These are phyloP conservation scores for Podaxis pistillaris DNA, from an alignment of 768 basidiomycete genomes.

Conservation along the genomic window DNA sequence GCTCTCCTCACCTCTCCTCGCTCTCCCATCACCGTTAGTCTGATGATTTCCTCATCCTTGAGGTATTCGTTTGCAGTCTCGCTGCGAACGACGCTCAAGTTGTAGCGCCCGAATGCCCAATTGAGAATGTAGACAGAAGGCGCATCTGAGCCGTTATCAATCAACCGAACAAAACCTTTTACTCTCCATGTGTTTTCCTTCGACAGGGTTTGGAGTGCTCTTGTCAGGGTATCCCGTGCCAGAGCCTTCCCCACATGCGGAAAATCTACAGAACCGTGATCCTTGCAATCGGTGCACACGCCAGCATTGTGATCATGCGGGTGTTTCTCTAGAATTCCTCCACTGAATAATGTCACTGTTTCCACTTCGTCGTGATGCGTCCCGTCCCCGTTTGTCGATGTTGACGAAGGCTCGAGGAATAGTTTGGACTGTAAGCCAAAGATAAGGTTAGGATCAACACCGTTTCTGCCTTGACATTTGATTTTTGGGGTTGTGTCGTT, in stretches of 20 bases:
- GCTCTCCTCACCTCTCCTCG: conserved; percentile 71
- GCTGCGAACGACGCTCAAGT: conserved; percentile 35
- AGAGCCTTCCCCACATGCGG: conserved; percentile 26
- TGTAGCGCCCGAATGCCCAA: conserved; percentile 91
- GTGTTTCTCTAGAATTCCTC: conserved; percentile 21
- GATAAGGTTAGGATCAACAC: conserved; percentile 75
- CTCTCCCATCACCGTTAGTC: conserved; percentile 91
- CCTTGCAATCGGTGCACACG: not conserved
- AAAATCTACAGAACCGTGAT: not conserved
- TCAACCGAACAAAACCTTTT: conserved; percentile 78
- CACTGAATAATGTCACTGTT: conserved; percentile 62
- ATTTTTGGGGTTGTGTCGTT: conserved; percentile 91
- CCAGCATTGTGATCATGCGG: not conserved
- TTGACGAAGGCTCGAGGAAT: conserved; percentile 38
- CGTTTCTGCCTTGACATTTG: conserved; percentile 56
- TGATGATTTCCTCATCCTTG: conserved; percentile 38
- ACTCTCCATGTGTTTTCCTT: conserved; percentile 79
- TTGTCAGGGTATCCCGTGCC: conserved; percentile 36
- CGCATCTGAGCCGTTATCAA: conserved; percentile 21
- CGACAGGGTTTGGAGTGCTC: conserved; percentile 50
- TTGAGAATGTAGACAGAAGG: conserved; percentile 62
- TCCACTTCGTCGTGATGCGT: conserved; percentile 84
- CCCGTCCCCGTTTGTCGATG: conserved; percentile 6
- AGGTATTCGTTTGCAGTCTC: conserved; percentile 21
- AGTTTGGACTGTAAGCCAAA: conserved; percentile 91